Evolutionary conservation across 2,329 filamentous ascomycete genomes (phyloP), one percentile per base, ranked within the genome.

Genomic region (Apiospora saccharicola): DNA sequence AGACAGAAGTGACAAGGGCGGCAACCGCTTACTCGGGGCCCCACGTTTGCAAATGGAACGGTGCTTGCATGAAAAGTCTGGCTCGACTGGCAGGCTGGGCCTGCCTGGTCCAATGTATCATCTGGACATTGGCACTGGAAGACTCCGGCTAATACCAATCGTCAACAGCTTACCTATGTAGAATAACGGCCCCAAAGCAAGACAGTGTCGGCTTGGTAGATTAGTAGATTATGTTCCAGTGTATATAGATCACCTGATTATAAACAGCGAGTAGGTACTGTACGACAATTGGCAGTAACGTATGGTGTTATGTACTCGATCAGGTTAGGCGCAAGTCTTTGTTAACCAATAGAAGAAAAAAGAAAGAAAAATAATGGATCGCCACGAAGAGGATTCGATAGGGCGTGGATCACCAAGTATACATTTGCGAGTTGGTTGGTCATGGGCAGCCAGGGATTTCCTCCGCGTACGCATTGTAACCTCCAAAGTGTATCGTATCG

Each of bases 1-100:
- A 14, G 24, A 13, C 57, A 22, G 10, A 64, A 14, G 57, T 64
- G 57, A 64, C 57, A 64, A 64, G 57, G 57, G 34, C 57, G 57
- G 19, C 57, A 64, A 41, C 57, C 57, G 57, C 57, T 64, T 64
- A 64, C 57, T 64, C 30, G 57, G 57, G 41, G 57, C 30, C 34
- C 57, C 57, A 41, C 57, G 24, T 19, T 34, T 64, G 57, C 57
- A 64, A 41, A 64, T 64, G 57, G 57, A 64, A 64, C 57, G 57
- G 57, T 64, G 57, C 57, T 64, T 64, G 57, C 57, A 64, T 64
- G 57, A 64, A 64, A 41, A 34, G 53, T 19, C 34, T 64, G 57
- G 57, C 19, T 64, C 57, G 53, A 26, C 16, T 53, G 49, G 49
- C 49, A 61, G 53, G 30, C 53, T 37, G 53, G 53, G 30, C 53